These are phyloP conservation scores for Thielaviopsis punctulata DNA, from an alignment of 2,329 filamentous ascomycete species.

Conservation along the genomic window DNA sequence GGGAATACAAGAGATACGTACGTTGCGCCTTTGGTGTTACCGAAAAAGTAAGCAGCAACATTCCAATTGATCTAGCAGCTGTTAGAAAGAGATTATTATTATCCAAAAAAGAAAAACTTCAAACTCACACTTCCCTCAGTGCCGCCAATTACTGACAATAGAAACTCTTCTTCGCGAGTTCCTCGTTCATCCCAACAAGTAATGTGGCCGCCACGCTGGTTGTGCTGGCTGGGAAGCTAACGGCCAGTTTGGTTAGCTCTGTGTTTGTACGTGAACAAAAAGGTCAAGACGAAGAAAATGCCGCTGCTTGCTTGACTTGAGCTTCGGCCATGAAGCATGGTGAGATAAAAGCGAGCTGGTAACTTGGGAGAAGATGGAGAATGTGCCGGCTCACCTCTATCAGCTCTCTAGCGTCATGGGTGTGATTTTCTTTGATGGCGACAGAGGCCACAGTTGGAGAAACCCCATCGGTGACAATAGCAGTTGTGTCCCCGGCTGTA, in stretches of 20 bases:
- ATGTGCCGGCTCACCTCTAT: not conserved
- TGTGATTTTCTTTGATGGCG: not conserved
- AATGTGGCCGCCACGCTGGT: slow-evolving; percentile 8
- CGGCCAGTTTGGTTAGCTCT: not conserved
- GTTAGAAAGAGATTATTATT: not conserved
- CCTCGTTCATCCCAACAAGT: slow-evolving; percentile 11
- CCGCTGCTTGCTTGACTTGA: not conserved
- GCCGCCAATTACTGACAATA: slow-evolving; percentile 11
- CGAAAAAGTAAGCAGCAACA: slow-evolving; percentile 14
- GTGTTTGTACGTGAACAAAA: not conserved
- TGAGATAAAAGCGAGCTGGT: not conserved
- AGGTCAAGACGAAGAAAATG: not conserved
- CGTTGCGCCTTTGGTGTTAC: slow-evolving; percentile 43
- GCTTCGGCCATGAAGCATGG: not conserved
- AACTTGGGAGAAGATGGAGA: not conserved
- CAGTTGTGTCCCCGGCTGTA: not conserved
- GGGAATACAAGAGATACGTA: slow-evolving; percentile 27
- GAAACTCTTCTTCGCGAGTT: slow-evolving; percentile 9
- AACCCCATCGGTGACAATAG: not conserved
- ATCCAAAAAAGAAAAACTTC: not conserved
- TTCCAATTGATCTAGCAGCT: slow-evolving; percentile 43
- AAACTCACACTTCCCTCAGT: slow-evolving; percentile 10
- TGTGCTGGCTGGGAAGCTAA: slow-evolving; percentile 1
- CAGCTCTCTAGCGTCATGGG: not conserved
- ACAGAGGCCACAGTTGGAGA: not conserved